Evolutionary conservation across 805 yeast species (phyloP).

Genomic region (Yarrowia sp.): DNA sequence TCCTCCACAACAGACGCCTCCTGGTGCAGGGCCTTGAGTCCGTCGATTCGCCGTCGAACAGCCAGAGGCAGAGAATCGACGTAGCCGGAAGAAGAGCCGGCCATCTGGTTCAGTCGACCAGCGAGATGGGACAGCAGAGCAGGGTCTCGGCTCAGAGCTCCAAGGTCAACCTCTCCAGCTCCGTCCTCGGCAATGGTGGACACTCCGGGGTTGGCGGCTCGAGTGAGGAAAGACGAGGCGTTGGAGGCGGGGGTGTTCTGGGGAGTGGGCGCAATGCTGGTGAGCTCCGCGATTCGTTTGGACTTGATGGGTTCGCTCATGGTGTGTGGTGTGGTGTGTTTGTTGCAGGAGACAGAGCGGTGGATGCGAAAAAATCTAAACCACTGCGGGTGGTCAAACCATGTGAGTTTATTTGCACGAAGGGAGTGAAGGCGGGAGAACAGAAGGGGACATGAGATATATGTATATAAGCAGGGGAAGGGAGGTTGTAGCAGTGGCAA

Average conservation of each 20-base stretch:
- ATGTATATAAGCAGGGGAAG: no score
- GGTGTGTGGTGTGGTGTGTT: not conserved
- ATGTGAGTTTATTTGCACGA: slow-evolving; percentile 14
- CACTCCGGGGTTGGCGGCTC: slow-evolving; percentile 44
- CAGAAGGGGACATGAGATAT: no score
- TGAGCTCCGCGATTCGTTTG: slow-evolving; percentile 65
- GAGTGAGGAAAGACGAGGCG: slow-evolving; percentile 66
- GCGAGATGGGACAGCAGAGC: slow-evolving; percentile 82
- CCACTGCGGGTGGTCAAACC: slow-evolving; percentile 6
- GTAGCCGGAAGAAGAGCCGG: slow-evolving; percentile 86
- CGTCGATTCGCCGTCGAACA: slow-evolving; percentile 74
- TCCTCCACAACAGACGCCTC: slow-evolving; percentile 81
- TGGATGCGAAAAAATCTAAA: not conserved
- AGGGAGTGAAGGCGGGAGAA: not conserved
- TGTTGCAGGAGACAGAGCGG: not conserved
- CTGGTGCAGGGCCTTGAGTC: slow-evolving; percentile 77
- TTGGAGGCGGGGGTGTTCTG: slow-evolving; percentile 96
- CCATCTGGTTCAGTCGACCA: slow-evolving; percentile 78
- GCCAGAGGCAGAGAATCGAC: slow-evolving; percentile 68
- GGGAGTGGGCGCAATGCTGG: slow-evolving; percentile 89
- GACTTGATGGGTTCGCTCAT: slow-evolving; percentile 90
- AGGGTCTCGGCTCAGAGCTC: slow-evolving; percentile 70
- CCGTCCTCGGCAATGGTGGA: slow-evolving; percentile 76
- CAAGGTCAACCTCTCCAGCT: slow-evolving; percentile 35
- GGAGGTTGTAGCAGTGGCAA: no score